Evolutionary conservation across 768 basidiomycete genomes (phyloP), one percentile per base, ranked within the genome.

Genomic region (Russula emetica): DNA sequence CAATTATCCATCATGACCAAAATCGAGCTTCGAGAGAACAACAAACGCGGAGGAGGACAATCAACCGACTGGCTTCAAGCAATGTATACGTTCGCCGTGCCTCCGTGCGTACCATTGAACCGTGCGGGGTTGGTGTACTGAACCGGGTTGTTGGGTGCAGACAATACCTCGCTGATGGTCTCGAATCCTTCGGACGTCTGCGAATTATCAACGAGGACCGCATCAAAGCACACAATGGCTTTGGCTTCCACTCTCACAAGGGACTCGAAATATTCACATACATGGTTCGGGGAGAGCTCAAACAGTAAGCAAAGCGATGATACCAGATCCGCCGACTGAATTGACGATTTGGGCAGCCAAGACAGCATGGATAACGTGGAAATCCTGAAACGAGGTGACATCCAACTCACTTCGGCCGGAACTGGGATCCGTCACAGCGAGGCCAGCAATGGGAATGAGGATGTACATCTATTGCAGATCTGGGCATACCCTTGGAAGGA

Each of bases 231-330:
- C 70, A 75, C 20, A 86, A 84, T 20, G 96, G 96, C 0, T 98
- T 98, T 67, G 93, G 91, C 2, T 88, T 86, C 0, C 92, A 94
- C 74, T 80, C 82, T 7, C 93, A 95, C 71, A 80, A 84, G 36
- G 88, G 91, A 72, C 92, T 91, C 68, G 94, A 97, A 70, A 98
- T 97, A 66, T 97, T 94, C 77, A 88, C 87, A 1, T 96, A 97
- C 72, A 78, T 95, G 60, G 84, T 96, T 44, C 73, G 76, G 22
- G 93, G 92, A 5, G 80, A 87, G 70, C 79, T 94, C 36, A 87
- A 92, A 72, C 92, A 94, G 91, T 92, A 71, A 69, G 85, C 76
- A 30, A 71, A 69, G 85, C 76, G 28, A 24, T 22, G 55, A 18
- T 24, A 6, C 16, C 40, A 3, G 38, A 4, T 30, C 18, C 53